Evolutionary conservation across 2,329 filamentous ascomycete genomes (phyloP).

Genomic region (Exserohilum rostratum): DNA sequence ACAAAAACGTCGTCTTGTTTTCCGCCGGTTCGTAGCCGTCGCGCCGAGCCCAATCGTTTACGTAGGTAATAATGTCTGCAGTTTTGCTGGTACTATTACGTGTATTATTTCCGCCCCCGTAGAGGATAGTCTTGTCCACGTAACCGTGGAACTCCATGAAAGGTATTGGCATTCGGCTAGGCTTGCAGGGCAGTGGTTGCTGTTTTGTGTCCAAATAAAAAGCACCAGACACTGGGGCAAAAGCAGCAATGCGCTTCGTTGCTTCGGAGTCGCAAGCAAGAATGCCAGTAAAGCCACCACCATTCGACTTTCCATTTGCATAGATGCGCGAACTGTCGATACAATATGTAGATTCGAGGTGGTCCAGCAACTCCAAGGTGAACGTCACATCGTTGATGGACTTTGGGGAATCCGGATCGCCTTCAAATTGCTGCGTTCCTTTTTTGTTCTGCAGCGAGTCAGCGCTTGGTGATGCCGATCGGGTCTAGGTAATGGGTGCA

Average conservation of each 20-base stretch:
- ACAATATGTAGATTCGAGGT: conserved; percentile 52
- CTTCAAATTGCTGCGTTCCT: conserved; percentile 48
- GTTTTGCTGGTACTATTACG: conserved; percentile 29
- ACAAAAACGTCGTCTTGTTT: conserved; percentile 37
- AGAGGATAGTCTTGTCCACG: conserved; percentile 51
- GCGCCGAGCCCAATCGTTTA: conserved; percentile 49
- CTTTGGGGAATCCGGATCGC: conserved; percentile 49
- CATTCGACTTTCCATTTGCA: conserved; percentile 61
- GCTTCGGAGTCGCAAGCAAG: conserved; percentile 56
- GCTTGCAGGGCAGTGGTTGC: conserved; percentile 35
- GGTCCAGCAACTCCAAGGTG: conserved; percentile 51
- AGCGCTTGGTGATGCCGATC: not conserved
- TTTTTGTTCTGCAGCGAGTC: conserved; percentile 13
- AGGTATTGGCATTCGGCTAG: conserved; percentile 39
- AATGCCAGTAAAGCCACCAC: conserved; percentile 57
- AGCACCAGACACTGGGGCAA: conserved; percentile 57
- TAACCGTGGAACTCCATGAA: conserved; percentile 55
- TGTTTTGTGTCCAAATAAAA: conserved; percentile 48
- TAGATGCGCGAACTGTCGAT: conserved; percentile 55
- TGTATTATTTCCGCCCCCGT: conserved; percentile 43
- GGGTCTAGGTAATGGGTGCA: not conserved
- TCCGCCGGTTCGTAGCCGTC: conserved; percentile 36
- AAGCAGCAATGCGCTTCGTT: conserved; percentile 56
- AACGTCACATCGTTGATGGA: conserved; percentile 54
- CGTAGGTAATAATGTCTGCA: conserved; percentile 32